Percentiles rank a stretch among this genome's conserved stretches.
These are phyloP conservation scores for Penicillium sp. DNA, from an alignment of 2,329 filamentous ascomycete species.

Conservation along the genomic window DNA sequence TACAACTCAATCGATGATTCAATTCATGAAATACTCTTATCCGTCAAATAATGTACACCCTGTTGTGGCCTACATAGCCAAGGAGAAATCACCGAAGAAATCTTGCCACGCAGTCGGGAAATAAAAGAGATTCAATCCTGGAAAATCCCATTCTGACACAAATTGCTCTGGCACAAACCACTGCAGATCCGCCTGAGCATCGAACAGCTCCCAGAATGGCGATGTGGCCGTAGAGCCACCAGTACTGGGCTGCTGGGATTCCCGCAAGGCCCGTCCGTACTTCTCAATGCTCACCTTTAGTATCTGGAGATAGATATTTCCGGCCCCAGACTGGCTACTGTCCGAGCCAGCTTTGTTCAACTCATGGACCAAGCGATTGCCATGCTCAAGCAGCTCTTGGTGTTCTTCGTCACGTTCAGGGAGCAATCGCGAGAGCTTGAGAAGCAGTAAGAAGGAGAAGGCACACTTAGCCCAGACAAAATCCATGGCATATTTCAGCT, in stretches of 20 bases:
- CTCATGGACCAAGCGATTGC: slow-evolving; percentile 49
- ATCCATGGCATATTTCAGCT: slow-evolving; percentile 60
- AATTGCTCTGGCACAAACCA: slow-evolving; percentile 61
- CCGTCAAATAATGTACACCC: background rate
- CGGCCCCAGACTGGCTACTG: slow-evolving; percentile 43
- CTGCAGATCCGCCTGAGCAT: slow-evolving; percentile 54
- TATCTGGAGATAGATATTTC: slow-evolving; percentile 56
- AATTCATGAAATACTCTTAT: background rate
- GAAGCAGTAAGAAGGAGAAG: slow-evolving; percentile 60
- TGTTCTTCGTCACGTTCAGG: slow-evolving; percentile 47
- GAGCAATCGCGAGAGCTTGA: slow-evolving; percentile 57
- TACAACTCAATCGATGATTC: background rate
- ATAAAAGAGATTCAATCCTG: slow-evolving; percentile 57
- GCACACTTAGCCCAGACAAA: slow-evolving; percentile 64
- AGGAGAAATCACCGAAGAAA: slow-evolving; percentile 51
- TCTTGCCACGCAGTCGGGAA: slow-evolving; percentile 54
- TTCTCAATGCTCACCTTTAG: slow-evolving; percentile 56
- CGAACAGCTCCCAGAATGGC: slow-evolving; percentile 40
- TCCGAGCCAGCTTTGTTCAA: slow-evolving; percentile 39
- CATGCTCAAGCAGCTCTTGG: slow-evolving; percentile 48
- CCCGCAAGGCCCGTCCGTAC: slow-evolving; percentile 51
- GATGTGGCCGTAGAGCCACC: slow-evolving; percentile 21
- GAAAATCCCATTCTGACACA: slow-evolving; percentile 63
- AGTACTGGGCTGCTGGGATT: slow-evolving; percentile 31
- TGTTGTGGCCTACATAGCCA: slow-evolving; percentile 24